Base-by-base conservation (phyloP, 2,329 filamentous ascomycete genomes). In the Cercospora sojina region DNA sequence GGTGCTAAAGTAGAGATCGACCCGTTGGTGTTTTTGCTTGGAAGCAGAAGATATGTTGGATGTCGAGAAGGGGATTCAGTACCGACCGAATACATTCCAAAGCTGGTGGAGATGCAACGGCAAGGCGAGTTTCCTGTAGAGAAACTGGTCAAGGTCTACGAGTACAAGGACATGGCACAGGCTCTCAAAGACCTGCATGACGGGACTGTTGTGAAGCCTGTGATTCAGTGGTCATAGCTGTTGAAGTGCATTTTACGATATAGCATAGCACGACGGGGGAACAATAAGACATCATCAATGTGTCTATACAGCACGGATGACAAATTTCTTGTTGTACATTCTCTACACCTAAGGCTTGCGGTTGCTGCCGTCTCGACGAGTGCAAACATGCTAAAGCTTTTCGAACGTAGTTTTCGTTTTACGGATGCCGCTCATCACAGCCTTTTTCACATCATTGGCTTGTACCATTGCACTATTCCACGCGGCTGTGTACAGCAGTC, bases 391-490 rank as follows among this genome's bases (percentile, higher is more conserved):
- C 58, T 60, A 51, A 7, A 72, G 64, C 59, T 72, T 71, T 51
- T 70, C 68, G 57, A 72, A 72, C n/a, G 61, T 72, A 27, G 69
- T 49, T 63, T 70, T 70, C 18, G 66, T 71, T 64, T 71, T 72
- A 49, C 65, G 65, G 3, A 71, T 38, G 1, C 71, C 71, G 55
- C 68, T 70, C 63, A 69, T 62, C 66, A 71, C 70, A n/a, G 71
- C 71, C 25, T 66, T 68, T 27, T 62, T 67, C 32, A 72, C 64
- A 62, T 72, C 71, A n/a, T 70, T 67, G n/a, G 62, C 64, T 41
- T 71, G 71, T 31, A 72, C 64, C 69, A 72, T 72, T 10, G 68
- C 66, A 41, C 65, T 59, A 55, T 71, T 71, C 71, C 71, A 72
- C 10, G 64, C 69, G 6, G 69, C 66, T 16, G 71, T 72, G 32